Conservation (phyloP, 2,329 filamentous ascomycete species). For the Ilyonectria sp. region DNA sequence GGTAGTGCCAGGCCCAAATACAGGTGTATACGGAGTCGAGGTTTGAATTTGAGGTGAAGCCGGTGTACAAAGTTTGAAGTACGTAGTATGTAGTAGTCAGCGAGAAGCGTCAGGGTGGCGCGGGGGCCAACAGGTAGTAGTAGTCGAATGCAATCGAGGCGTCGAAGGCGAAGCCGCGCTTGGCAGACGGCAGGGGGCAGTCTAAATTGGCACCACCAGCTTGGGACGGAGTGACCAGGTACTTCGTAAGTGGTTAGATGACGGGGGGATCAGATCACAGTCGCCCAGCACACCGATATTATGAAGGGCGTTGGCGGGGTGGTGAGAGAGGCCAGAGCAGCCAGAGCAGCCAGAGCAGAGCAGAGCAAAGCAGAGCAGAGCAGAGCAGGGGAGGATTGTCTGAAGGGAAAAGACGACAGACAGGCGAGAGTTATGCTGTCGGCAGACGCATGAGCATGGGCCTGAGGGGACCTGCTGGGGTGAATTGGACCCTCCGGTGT, state of each 20-base stretch:
- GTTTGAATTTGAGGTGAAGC: conserved; percentile 26
- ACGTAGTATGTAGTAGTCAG: conserved; percentile 24
- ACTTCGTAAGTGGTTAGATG: conserved; percentile 9
- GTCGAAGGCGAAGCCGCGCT: conserved; percentile 25
- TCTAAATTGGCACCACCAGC: conserved; percentile 32
- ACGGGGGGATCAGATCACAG: conserved; percentile 26
- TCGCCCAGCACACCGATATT: conserved; percentile 17
- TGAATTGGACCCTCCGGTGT: conserved; percentile 35
- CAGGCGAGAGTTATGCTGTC: conserved; percentile 23
- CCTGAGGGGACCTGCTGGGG: conserved; percentile 17
- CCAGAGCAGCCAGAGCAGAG: conserved; percentile 4
- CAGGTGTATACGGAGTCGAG: conserved; percentile 22
- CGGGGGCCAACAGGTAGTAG: conserved; percentile 27
- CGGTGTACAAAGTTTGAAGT: conserved; percentile 15
- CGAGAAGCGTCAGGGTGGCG: conserved; percentile 24
- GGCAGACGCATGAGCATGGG: conserved; percentile 28
- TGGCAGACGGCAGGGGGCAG: conserved; percentile 23
- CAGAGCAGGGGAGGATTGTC: conserved; percentile 3
- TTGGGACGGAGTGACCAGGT: conserved; percentile 25
- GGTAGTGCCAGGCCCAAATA: conserved; percentile 13
- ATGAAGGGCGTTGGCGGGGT: conserved; percentile 15
- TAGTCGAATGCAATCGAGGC: conserved; percentile 28
- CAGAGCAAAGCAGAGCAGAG: conserved; percentile 1
- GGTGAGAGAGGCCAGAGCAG: conserved; percentile 5
- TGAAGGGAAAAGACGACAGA: conserved; percentile 8